Evolutionary conservation across 345 rosid genomes (phyloP).

Genomic region (Erodium maritimum): DNA sequence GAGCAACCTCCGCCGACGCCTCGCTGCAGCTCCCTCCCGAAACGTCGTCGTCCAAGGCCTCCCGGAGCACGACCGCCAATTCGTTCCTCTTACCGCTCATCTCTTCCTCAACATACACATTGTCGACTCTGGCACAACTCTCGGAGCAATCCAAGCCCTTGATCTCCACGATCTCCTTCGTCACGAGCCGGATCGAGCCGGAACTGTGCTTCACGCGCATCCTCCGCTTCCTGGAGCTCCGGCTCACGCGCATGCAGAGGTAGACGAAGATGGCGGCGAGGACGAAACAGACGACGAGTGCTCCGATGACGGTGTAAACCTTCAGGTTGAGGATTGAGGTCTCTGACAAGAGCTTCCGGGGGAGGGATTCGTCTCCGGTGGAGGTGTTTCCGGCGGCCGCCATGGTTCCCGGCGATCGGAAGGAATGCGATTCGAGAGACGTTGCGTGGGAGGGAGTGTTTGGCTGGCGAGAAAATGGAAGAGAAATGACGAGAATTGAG

Average conservation of each 20-base stretch:
- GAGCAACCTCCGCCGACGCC: conserved; percentile 32
- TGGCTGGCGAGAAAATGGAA: neutral
- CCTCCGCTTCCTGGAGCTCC: conserved; percentile 39
- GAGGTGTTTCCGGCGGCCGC: conserved; percentile 26
- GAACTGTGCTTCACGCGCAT: conserved; percentile 60
- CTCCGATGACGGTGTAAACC: conserved; percentile 44
- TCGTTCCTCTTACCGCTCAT: neutral
- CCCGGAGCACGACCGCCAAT: neutral
- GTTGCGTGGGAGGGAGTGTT: neutral
- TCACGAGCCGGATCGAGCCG: conserved; percentile 56
- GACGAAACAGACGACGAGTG: conserved; percentile 24
- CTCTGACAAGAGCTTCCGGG: conserved; percentile 27
- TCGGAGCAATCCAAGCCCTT: conserved; percentile 27
- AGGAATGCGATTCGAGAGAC: no score
- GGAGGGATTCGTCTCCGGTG: conserved; percentile 12
- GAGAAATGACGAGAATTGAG: conserved; percentile 1
- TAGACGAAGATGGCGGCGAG: conserved; percentile 32
- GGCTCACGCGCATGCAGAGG: conserved; percentile 39
- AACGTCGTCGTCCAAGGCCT: conserved; percentile 5
- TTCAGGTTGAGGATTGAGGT: conserved; percentile 42
- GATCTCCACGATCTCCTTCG: conserved; percentile 69
- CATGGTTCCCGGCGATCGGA: conserved; percentile 29
- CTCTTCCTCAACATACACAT: conserved; percentile 4
- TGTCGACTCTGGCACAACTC: conserved; percentile 17
- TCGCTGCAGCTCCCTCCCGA: conserved; percentile 26